Evolutionary conservation across 2,329 filamentous ascomycete genomes (phyloP).

Genomic region (Parascedosporium putredinis): DNA sequence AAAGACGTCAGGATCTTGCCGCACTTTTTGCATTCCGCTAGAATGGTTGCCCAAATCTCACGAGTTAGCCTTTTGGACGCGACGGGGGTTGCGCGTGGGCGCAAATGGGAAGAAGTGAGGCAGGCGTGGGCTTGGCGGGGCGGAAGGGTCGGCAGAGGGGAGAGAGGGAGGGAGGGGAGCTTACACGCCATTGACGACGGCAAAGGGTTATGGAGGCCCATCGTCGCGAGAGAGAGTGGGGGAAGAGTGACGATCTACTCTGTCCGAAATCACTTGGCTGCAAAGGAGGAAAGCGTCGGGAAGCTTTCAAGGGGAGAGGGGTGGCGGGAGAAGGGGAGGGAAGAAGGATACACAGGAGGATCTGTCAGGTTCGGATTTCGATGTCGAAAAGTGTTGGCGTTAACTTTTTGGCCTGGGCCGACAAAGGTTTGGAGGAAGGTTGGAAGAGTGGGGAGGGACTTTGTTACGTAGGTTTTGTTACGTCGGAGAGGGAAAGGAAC

Average conservation of each 20-base stretch:
- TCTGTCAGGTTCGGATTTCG: too few species aligned
- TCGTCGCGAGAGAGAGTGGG: slow-evolving; percentile 19
- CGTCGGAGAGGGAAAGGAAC: too few species aligned
- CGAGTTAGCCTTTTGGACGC: background rate
- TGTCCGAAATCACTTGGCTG: background rate
- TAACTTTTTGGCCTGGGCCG: too few species aligned
- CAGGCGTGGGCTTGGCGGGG: slow-evolving; percentile 13
- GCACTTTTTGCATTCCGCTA: slow-evolving; percentile 96
- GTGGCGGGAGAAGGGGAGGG: too few species aligned
- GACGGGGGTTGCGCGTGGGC: slow-evolving; percentile 9
- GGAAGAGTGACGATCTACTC: background rate
- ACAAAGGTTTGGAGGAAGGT: too few species aligned
- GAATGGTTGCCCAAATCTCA: slow-evolving; percentile 6
- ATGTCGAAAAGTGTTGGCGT: too few species aligned
- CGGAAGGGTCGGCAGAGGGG: slow-evolving; percentile 13
- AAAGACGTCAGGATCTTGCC: slow-evolving; percentile 93
- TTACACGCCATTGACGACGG: slow-evolving; percentile 59
- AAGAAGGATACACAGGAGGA: too few species aligned
- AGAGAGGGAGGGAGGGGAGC: slow-evolving; percentile 29
- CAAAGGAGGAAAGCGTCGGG: background rate
- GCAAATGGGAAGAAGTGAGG: slow-evolving; percentile 12
- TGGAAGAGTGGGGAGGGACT: background rate
- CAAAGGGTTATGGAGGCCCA: slow-evolving; percentile 58
- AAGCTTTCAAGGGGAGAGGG: too few species aligned
- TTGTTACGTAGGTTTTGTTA: too few species aligned